Evolutionary conservation across 2,329 filamentous ascomycete species (phyloP), one percentile per base, ranked within the genome.

Genomic region (Stemphylium beticola): DNA sequence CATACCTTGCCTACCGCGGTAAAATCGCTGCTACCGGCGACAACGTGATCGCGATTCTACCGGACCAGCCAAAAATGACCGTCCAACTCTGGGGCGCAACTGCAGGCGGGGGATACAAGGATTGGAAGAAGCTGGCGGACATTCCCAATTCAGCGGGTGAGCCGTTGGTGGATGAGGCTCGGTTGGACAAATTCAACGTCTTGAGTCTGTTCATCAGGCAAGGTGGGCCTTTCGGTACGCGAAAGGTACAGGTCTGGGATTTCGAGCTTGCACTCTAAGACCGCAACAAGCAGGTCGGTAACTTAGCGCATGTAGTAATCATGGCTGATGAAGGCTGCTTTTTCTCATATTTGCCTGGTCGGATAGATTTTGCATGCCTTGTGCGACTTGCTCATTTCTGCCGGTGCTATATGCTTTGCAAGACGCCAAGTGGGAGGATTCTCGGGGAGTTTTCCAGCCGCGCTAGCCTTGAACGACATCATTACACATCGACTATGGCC

Each of bases 231-330:
- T 74, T 73, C 55, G 68, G 68, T 1, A 51, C 57, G 31, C 61
- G 71, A 31, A 69, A 74, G 41, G 62, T 73, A 11, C 72, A 74
- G 52, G 71, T 73, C 7, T 74, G 71, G 72, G 71, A 74, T 42
- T 73, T 67, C 54, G 64, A 46, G 18, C 55, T 74, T 26, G 24
- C 37, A 3, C 15, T 18, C 14, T 53, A 14, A 37, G 12, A 9
- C n/a, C 6, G 8, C 26, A 29, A 29, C 26, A 29, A 29, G 26
- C 11, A 29, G 8, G 5, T 9, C 10, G 26, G 8, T 29, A 29
- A 9, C 26, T 29, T 29, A 29, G 8, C 26, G 9, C 10, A 29
- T 29, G 26, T 9, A 29, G 3, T 9, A 29, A 10, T 7, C 9
- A 10, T 9, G 9, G 26, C 26, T 10, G 9, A 11, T 29, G 5